phyloP scores from a whole-genome alignment of 331 rosid genomes.

The Malus hybrid region DNA sequence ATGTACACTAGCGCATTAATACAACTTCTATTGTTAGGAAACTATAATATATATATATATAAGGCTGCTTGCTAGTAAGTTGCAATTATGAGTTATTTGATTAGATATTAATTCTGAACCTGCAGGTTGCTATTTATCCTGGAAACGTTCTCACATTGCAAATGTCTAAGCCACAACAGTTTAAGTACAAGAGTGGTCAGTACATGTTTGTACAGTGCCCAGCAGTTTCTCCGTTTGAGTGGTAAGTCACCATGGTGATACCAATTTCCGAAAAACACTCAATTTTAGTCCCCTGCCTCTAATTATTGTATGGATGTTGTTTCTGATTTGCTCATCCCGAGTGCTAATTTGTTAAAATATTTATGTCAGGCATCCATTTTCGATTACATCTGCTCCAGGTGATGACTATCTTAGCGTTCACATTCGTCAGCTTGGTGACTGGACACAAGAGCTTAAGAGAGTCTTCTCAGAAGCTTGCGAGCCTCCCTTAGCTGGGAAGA shows the following conservation, averaged over 20 bases:
- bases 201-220: conserved; percentile 99
- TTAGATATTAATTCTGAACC: background rate
- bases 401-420: conserved; percentile 96
- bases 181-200: conserved; percentile 91
- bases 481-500: conserved; percentile 85
- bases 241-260: conserved; percentile 41
- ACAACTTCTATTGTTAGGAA: background rate
- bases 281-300: background rate
- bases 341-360: conserved; percentile 3
- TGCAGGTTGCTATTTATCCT: conserved; percentile 91
- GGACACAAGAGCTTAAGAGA: conserved; percentile 97
- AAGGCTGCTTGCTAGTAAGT: background rate
- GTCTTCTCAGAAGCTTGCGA: conserved; percentile 90
- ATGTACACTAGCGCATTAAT: background rate
- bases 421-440: conserved; percentile 97
- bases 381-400: conserved; percentile 96
- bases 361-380: conserved; percentile 90
- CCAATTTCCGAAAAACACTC: background rate
- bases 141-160: conserved; percentile 96
- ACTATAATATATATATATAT: background rate
- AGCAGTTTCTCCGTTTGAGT: conserved; percentile 93
- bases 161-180: conserved; percentile 97
- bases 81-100: background rate
- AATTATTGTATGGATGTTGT: background rate
- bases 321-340: background rate